Evolutionary conservation across 495 filamentous ascomycete species (phyloP).

Genomic region (Wilcoxina mikolae): DNA sequence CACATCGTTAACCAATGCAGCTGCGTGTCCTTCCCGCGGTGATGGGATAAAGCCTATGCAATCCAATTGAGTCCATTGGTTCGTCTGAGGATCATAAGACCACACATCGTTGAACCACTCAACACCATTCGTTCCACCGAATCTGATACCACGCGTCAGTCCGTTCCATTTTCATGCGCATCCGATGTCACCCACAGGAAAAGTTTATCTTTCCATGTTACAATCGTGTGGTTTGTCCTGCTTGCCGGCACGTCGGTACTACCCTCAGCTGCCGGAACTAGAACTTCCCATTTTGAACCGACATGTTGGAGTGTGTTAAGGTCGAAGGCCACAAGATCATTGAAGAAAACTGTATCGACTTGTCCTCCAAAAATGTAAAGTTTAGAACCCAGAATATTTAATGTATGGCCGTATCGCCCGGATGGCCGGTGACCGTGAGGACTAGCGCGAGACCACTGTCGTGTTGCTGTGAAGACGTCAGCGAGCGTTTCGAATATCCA

Average conservation of each 20-base stretch:
- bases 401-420: conserved; percentile 87
- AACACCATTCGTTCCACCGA: conserved; percentile 88
- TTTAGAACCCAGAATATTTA: conserved; percentile 91
- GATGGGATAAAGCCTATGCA: conserved; percentile 96
- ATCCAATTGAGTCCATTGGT: conserved; percentile 73
- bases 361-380: conserved; percentile 97
- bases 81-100: conserved; percentile 73
- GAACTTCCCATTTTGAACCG: conserved; percentile 81
- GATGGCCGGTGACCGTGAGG: conserved; percentile 69
- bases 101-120: conserved; percentile 99
- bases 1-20: conserved; percentile 82
- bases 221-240: conserved; percentile 84
- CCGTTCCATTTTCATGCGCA: not conserved
- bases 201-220: conserved; percentile 85
- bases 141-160: conserved; percentile 40
- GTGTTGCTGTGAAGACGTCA: conserved; percentile 49
- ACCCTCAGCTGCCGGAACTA: conserved; percentile 58
- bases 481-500: conserved; percentile 5
- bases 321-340: conserved; percentile 94
- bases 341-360: conserved; percentile 94
- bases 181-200: conserved; percentile 58
- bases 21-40: conserved; percentile 85
- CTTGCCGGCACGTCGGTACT: conserved; percentile 68
- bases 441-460: conserved; percentile 90
- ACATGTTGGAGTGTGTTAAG: conserved; percentile 81